phyloP scores from a whole-genome alignment of 148 eudicot genomes.

The Amaranthus palmeri region DNA sequence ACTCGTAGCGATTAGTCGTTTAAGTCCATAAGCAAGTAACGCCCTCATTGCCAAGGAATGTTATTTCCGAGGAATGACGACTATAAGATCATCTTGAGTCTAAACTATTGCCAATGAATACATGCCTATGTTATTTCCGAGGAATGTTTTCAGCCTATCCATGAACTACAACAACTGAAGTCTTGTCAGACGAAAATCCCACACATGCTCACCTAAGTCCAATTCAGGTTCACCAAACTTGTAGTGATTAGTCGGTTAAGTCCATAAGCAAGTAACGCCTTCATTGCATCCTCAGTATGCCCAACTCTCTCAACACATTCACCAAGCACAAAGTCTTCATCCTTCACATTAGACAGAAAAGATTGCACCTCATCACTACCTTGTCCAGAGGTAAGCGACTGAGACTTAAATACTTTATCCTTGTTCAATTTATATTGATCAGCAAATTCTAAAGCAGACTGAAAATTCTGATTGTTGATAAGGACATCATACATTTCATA shows the following conservation, averaged over 20 bases:
- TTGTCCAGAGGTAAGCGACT: constrained; percentile 72
- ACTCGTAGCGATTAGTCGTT: constrained; percentile 51
- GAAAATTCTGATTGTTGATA: constrained; percentile 49
- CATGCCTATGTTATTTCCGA: constrained; percentile 99
- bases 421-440: constrained; percentile 66
- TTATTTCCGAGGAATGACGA: no score
- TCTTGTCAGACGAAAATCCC: constrained; percentile 76
- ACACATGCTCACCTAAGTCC: constrained; percentile 35
- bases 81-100: no score
- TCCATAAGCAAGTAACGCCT: constrained; percentile 64
- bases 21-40: constrained; percentile 68
- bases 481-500: constrained; percentile 72
- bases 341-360: constrained; percentile 72
- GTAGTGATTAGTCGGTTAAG: constrained; percentile 58
- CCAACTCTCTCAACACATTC: constrained; percentile 81
- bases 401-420: constrained; percentile 76
- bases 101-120: no score
- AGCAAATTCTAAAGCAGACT: constrained; percentile 75
- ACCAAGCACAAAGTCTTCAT: constrained; percentile 67
- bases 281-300: constrained; percentile 68
- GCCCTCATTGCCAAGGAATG: constrained; percentile 56
- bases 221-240: constrained; percentile 41
- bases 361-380: constrained; percentile 55
- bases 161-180: constrained; percentile 74
- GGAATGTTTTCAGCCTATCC: constrained; percentile 93